Evolutionary conservation across 179 eudicot species (phyloP), one percentile per base, ranked within the genome.

Genomic region (Spergularia azorica): DNA sequence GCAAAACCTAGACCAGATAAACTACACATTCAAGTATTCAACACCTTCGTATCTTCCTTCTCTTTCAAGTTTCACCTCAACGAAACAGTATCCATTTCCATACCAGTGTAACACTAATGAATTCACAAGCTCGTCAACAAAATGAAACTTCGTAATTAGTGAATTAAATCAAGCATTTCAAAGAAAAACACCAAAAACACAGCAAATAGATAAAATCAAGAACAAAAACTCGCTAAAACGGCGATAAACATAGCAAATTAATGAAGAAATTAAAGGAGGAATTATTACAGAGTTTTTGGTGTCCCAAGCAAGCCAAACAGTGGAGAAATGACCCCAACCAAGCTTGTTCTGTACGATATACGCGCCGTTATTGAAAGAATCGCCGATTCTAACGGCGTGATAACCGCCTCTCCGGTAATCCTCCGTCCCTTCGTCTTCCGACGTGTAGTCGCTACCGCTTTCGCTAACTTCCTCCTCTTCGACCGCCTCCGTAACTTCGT

Each of bases 281-380:
- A 18, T 15, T 15, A 36, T 56, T 77, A 83, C 85, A 54, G 68
- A 67, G 63, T 70, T 71, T 32, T 75, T 79, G 70, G 89, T 83
- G 56, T 92, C 97, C 89, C 88, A 90, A 75, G 97, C 90, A 70
- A 92, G 93, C 97, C 97, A 92, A 75, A 92, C 95, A 64, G 97
- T 90, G 76, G 97, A 92, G 82, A 92, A 92, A 80, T 90, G 93
- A 41, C 97, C 95, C 97, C 97, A 92, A 9, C 97, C 95, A 50
- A 92, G 95, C 88, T 92, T 92, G 68, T 76, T 76, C 80, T 92
- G 97, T 41, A 86, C 92, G 69, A 90, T 82, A 21, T 90, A 92
- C 17, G 89, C 77, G 7, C 89, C 93, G 71, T 83, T 79, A 57
- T 86, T 88, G 81, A 92, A 92, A 0, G 88, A 70, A 70, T 90